Percentiles rank a stretch among this genome's conserved stretches.
Conservation (phyloP, 2,329 filamentous ascomycete genomes). For the Epichloe coenophiala region DNA sequence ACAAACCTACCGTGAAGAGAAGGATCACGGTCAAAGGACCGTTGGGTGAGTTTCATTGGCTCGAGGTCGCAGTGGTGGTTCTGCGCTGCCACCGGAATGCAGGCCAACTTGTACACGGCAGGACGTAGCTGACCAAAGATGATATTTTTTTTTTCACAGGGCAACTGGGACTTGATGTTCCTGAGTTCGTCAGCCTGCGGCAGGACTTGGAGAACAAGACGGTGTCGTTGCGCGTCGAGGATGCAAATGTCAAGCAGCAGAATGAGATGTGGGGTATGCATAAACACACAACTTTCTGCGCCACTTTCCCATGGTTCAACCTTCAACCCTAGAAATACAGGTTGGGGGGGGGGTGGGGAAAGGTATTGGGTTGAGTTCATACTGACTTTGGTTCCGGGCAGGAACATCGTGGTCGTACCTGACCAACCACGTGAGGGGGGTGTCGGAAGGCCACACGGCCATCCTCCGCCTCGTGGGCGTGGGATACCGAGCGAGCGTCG, state of each 20-base stretch:
- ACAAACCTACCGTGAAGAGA: slow-evolving; percentile 47
- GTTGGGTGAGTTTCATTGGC: slow-evolving; percentile 42
- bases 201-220: slow-evolving; percentile 51
- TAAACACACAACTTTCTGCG: neutral
- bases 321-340: too few species aligned
- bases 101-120: too few species aligned
- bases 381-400: slow-evolving; percentile 21
- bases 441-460: slow-evolving; percentile 90
- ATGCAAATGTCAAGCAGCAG: slow-evolving; percentile 60
- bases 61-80: neutral
- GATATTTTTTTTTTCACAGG: slow-evolving; percentile 29
- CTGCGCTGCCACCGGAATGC: neutral
- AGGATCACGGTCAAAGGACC: slow-evolving; percentile 70
- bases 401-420: slow-evolving; percentile 84
- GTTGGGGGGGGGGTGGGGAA: too few species aligned
- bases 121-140: too few species aligned
- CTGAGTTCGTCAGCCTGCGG: slow-evolving; percentile 60
- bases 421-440: slow-evolving; percentile 80
- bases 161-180: slow-evolving; percentile 64
- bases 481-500: slow-evolving; percentile 82
- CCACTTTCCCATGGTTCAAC: neutral
- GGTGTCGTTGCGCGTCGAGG: slow-evolving; percentile 54
- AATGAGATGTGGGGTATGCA: slow-evolving; percentile 85
- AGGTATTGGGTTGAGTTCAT: too few species aligned
- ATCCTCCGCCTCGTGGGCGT: slow-evolving; percentile 89